Percentiles rank a stretch among this genome's conserved stretches.
Conservation (phyloP, 352 stramenopile genomes). For the Globisporangium ultimum region DNA sequence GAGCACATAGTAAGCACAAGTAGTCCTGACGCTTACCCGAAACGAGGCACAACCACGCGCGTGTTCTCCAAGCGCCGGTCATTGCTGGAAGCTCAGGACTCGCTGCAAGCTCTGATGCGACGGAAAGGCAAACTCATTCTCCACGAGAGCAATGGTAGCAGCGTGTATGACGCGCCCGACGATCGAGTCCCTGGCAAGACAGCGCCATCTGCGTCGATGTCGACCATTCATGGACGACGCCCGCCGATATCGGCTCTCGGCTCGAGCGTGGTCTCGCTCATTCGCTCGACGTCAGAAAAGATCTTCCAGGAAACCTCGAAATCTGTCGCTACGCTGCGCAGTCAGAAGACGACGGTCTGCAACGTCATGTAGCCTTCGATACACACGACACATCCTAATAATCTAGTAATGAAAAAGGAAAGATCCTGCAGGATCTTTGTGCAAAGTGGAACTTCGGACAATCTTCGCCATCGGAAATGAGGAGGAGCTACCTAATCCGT, state of each 20-base stretch:
- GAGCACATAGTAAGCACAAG: not conserved
- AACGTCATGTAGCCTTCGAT: slow-evolving; percentile 31
- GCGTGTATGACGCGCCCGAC: slow-evolving; percentile 4
- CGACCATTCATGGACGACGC: too few species aligned
- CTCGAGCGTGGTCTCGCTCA: not conserved
- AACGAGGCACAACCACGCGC: slow-evolving; percentile 1
- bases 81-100: slow-evolving; percentile 35
- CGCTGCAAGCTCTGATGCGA: slow-evolving; percentile 24
- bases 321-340: not conserved
- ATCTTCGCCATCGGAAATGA: too few species aligned
- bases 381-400: too few species aligned
- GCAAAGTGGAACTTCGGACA: too few species aligned
- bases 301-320: not conserved
- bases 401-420: too few species aligned
- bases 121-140: slow-evolving; percentile 14
- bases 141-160: not conserved
- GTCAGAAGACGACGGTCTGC: slow-evolving; percentile 22
- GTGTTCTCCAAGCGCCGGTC: slow-evolving; percentile 21
- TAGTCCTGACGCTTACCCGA: not conserved
- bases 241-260: not conserved
- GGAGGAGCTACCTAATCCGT: too few species aligned
- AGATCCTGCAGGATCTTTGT: too few species aligned
- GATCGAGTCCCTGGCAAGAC: not conserved
- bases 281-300: slow-evolving; percentile 6
- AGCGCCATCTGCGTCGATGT: not conserved